phyloP scores from a whole-genome alignment of 495 filamentous ascomycete species.

The Cenococcum geophilum region DNA sequence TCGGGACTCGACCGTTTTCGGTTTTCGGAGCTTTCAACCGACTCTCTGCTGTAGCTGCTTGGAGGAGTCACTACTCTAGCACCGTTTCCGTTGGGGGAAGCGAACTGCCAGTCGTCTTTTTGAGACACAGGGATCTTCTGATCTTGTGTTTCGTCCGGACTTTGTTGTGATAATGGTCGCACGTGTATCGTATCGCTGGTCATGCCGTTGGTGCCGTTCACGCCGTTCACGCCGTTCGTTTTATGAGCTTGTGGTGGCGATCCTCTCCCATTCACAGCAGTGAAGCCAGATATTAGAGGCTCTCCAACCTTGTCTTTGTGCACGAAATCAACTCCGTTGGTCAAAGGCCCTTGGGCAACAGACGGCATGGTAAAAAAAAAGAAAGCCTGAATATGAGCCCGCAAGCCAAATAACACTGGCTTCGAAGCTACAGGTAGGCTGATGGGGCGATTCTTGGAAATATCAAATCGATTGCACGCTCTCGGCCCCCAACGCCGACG shows the following conservation, averaged over 20 bases:
- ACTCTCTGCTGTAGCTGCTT: neutral
- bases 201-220: slow-evolving; percentile 21
- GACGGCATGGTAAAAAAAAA: slow-evolving; percentile 26
- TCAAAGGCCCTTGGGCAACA: slow-evolving; percentile 19
- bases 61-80: slow-evolving; percentile 17
- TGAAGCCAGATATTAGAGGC: slow-evolving; percentile 26
- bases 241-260: slow-evolving; percentile 25
- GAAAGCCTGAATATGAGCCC: neutral
- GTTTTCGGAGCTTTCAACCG: slow-evolving; percentile 17
- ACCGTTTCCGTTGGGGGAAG: slow-evolving; percentile 6
- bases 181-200: slow-evolving; percentile 18
- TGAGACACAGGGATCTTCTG: slow-evolving; percentile 8
- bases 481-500: too few species aligned
- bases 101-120: slow-evolving; percentile 15
- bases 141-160: slow-evolving; percentile 9
- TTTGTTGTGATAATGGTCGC: slow-evolving; percentile 9
- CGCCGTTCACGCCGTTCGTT: slow-evolving; percentile 19
- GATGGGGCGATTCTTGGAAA: neutral
- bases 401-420: neutral
- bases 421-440: neutral
- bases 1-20: slow-evolving; percentile 24
- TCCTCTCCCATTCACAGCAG: slow-evolving; percentile 30
- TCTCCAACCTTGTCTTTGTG: slow-evolving; percentile 26
- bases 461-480: neutral
- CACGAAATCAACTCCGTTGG: slow-evolving; percentile 24